Conservation (phyloP, 108 stramenopile species). For the Cyclostephanos tholiformis region DNA sequence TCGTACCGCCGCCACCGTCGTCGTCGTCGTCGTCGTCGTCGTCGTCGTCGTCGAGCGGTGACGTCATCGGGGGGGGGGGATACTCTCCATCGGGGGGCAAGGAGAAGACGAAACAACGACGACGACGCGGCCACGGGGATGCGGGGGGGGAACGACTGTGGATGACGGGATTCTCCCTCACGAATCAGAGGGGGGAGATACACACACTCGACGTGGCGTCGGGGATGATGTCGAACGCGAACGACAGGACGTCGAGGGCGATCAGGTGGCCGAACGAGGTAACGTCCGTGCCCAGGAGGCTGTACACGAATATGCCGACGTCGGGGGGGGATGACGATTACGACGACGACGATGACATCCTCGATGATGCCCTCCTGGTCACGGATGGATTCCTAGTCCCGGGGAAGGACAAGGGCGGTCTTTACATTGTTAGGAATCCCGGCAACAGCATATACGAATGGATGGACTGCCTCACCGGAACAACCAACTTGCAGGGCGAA, state of each 20-base stretch:
- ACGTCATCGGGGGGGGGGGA: background rate
- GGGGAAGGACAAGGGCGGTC: conserved; percentile 90
- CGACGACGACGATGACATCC: conserved; percentile 3
- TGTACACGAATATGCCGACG: conserved; percentile 11
- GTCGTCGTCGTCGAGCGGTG: background rate
- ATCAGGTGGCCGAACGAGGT: conserved; percentile 94
- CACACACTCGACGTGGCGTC: conserved; percentile 62
- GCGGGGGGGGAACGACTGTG: conserved; percentile 63
- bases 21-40: background rate
- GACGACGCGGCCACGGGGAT: conserved; percentile 1
- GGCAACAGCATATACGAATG: conserved; percentile 59
- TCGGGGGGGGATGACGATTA: background rate
- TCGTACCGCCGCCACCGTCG: background rate
- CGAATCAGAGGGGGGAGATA: conserved; percentile 67
- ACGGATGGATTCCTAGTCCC: conserved; percentile 96
- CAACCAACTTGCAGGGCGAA: conserved; percentile 35
- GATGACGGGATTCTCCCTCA: conserved; percentile 84
- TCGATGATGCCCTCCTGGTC: conserved; percentile 81
- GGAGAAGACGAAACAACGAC: background rate
- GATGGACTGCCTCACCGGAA: conserved; percentile 65
- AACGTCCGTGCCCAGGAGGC: conserved; percentile 59
- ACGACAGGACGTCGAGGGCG: conserved; percentile 56
- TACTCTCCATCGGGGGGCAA: background rate
- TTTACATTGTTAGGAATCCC: conserved; percentile 85
- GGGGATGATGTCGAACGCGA: conserved; percentile 60